Evolutionary conservation across 148 eudicot genomes (phyloP).

Genomic region (Cornus suecica): DNA sequence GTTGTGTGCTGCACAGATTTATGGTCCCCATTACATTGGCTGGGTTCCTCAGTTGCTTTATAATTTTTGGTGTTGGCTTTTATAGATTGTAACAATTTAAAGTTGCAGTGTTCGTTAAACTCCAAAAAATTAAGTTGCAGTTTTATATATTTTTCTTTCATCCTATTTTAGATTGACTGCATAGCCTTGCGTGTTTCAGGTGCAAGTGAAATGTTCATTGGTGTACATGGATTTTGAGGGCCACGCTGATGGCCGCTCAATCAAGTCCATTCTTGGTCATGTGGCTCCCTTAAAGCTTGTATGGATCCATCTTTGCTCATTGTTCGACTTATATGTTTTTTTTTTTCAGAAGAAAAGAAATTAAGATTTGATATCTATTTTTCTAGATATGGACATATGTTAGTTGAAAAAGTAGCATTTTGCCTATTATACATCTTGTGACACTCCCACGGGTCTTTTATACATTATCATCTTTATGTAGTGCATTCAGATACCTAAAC

Average conservation of each 20-base stretch:
- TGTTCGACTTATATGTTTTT: no score
- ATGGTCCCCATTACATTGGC: neutral
- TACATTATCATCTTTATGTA: neutral
- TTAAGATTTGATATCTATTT: neutral
- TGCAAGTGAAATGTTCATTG: conserved; percentile 77
- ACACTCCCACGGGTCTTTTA: no score
- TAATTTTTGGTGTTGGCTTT: neutral
- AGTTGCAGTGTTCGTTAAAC: neutral
- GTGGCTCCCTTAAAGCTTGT: conserved; percentile 96
- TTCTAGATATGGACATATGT: neutral
- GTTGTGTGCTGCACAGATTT: neutral
- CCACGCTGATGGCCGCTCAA: conserved; percentile 92
- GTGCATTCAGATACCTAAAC: neutral
- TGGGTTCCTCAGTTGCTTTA: neutral
- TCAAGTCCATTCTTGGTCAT: conserved; percentile 77
- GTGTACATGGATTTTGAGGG: conserved; percentile 94
- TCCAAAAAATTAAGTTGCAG: neutral
- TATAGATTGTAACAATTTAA: neutral
- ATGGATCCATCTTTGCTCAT: conserved; percentile 23
- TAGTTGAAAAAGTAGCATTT: neutral
- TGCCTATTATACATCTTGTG: neutral
- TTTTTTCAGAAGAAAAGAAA: no score
- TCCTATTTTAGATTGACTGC: neutral
- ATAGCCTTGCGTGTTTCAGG: conserved; percentile 40
- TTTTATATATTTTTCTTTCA: neutral